phyloP scores from a whole-genome alignment of 1,284 basidiomycete species.

The Naganishia sp. region DNA sequence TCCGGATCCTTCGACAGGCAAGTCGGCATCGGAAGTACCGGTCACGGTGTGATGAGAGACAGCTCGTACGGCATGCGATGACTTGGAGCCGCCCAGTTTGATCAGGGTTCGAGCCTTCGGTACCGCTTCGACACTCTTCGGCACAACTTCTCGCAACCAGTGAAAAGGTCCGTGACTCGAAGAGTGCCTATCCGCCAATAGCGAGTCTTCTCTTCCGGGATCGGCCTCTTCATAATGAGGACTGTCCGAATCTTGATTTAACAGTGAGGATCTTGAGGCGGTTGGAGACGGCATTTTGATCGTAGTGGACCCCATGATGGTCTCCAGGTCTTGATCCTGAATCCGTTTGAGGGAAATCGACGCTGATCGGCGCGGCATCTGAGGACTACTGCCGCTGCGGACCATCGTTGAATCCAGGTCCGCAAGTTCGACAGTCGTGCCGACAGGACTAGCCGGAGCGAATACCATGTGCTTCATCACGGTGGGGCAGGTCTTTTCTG shows the following conservation, averaged over 20 bases:
- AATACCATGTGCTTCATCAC: constrained; percentile 27
- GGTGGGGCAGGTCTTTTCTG: constrained; percentile 25
- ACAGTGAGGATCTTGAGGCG: not conserved
- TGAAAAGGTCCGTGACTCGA: constrained; percentile 3
- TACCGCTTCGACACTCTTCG: not conserved
- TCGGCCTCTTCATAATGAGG: not conserved
- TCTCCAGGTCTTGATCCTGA: constrained; percentile 31
- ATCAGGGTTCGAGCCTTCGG: not conserved
- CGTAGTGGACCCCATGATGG: constrained; percentile 21
- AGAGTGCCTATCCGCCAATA: not conserved
- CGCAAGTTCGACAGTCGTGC: not conserved
- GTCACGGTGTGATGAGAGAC: constrained; percentile 5
- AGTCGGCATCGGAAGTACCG: too few species aligned
- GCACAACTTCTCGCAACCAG: constrained; percentile 12
- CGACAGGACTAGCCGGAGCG: constrained; percentile 10
- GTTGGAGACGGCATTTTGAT: constrained; percentile 17
- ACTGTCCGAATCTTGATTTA: not conserved
- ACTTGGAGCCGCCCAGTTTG: not conserved
- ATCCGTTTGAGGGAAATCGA: constrained; percentile 33
- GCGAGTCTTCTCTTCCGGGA: not conserved
- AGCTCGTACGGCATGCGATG: constrained; percentile 4
- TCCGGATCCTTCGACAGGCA: not conserved
- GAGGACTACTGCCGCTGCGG: not conserved
- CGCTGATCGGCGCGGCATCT: constrained; percentile 12
- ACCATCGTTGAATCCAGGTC: not conserved